These are phyloP conservation scores for Erucastrum elatum DNA, from an alignment of 345 rosid species.

Conservation along the genomic window DNA sequence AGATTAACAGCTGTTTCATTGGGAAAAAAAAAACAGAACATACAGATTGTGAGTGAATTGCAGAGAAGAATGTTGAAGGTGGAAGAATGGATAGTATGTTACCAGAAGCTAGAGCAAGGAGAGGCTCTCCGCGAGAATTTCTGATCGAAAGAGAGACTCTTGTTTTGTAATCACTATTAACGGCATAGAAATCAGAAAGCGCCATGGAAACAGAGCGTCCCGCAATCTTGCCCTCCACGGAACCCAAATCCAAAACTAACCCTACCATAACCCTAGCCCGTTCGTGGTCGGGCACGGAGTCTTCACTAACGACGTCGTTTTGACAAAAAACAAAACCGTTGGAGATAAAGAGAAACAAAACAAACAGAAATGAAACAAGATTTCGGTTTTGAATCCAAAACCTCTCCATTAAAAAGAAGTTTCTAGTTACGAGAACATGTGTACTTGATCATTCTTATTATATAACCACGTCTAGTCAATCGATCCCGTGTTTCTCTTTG, in stretches of 20 bases:
- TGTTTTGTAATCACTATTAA: background rate
- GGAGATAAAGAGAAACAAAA: background rate
- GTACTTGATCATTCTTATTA: background rate
- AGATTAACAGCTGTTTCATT: background rate
- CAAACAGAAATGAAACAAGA: background rate
- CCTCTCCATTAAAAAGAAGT: background rate
- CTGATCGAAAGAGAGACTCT: background rate
- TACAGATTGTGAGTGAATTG: background rate
- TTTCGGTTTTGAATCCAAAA: background rate
- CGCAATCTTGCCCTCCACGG: background rate
- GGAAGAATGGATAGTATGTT: background rate
- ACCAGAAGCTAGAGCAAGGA: background rate
- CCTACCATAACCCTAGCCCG: background rate
- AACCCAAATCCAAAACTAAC: background rate
- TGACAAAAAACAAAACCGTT: background rate
- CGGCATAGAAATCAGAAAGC: background rate
- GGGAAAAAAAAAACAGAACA: background rate
- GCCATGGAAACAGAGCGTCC: background rate
- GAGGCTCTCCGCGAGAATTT: background rate
- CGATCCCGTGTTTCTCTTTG: constrained; percentile 12
- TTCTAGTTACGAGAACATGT: background rate
- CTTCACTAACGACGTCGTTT: background rate
- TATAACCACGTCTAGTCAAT: background rate
- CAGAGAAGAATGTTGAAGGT: background rate
- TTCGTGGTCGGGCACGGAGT: background rate